Evolutionary conservation across 2,329 filamentous ascomycete genomes (phyloP).

Genomic region (Setomelanomma holmii): DNA sequence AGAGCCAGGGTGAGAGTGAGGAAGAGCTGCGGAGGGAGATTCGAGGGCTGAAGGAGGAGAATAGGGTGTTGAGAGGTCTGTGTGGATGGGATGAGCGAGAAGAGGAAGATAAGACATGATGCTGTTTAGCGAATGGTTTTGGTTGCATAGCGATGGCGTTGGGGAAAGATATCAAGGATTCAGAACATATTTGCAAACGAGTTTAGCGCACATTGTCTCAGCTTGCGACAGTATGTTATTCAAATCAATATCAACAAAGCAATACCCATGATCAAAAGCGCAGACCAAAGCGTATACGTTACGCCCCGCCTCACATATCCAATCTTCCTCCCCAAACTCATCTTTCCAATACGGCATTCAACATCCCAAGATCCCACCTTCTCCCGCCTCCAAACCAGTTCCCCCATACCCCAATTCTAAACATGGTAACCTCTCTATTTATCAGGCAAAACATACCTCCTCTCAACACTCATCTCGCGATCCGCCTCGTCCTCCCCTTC

Average conservation of each 20-base stretch:
- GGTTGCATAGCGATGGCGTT: constrained; percentile 35
- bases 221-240: background rate
- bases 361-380: too few species aligned
- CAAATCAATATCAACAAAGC: background rate
- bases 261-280: background rate
- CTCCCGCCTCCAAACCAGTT: background rate
- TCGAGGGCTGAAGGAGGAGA: constrained; percentile 56
- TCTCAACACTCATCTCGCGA: constrained; percentile 57
- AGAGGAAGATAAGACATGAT: constrained; percentile 51
- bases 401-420: too few species aligned
- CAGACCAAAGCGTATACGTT: background rate
- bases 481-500: constrained; percentile 57
- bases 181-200: background rate
- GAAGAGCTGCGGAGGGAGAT: constrained; percentile 48
- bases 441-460: constrained; percentile 57
- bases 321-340: background rate
- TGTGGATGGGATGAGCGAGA: constrained; percentile 55
- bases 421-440: constrained; percentile 24
- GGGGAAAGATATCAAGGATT: constrained; percentile 13
- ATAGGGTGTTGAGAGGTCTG: constrained; percentile 53
- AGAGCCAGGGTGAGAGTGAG: constrained; percentile 46
- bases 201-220: background rate
- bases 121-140: background rate
- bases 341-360: too few species aligned
- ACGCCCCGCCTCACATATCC: background rate